Conservation (phyloP, 768 basidiomycete species). For the Coprinellus aureogranulatus region DNA sequence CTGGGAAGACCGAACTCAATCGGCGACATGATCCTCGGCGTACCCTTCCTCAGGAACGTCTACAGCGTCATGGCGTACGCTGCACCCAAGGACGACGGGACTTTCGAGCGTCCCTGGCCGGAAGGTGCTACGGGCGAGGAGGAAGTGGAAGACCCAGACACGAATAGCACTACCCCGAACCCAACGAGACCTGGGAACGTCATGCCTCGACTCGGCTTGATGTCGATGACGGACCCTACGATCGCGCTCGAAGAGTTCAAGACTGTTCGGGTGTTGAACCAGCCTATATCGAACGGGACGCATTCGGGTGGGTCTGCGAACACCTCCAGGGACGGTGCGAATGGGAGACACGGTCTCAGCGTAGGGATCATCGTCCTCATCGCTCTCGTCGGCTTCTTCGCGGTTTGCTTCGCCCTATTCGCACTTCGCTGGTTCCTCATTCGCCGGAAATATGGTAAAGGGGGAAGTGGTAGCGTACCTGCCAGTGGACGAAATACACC, state of each 20-base stretch:
- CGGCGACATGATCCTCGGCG: conserved; percentile 75
- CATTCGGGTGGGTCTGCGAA: neutral
- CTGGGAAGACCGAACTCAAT: conserved; percentile 36
- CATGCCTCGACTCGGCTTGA: conserved; percentile 54
- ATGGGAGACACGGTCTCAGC: conserved; percentile 39
- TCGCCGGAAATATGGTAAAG: conserved; percentile 34
- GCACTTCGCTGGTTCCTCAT: conserved; percentile 47
- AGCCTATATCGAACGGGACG: conserved; percentile 40
- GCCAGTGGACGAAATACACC: neutral
- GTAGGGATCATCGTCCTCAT: conserved; percentile 66
- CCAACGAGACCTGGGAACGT: conserved; percentile 16
- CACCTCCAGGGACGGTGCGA: neutral
- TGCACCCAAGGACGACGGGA: conserved; percentile 41
- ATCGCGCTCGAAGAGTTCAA: conserved; percentile 66
- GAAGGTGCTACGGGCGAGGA: neutral
- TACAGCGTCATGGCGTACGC: conserved; percentile 77
- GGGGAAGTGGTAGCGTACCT: neutral
- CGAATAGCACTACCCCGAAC: neutral
- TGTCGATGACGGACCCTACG: conserved; percentile 61
- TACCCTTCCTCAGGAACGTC: conserved; percentile 72
- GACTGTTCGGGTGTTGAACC: conserved; percentile 63
- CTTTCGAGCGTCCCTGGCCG: conserved; percentile 31
- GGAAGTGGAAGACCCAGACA: neutral
- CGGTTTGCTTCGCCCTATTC: conserved; percentile 53
- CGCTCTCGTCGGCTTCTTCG: conserved; percentile 58